Percentiles rank a stretch among this genome's conserved stretches.
Conservation (phyloP, 352 stramenopile genomes). For the Pythium phragmitis region DNA sequence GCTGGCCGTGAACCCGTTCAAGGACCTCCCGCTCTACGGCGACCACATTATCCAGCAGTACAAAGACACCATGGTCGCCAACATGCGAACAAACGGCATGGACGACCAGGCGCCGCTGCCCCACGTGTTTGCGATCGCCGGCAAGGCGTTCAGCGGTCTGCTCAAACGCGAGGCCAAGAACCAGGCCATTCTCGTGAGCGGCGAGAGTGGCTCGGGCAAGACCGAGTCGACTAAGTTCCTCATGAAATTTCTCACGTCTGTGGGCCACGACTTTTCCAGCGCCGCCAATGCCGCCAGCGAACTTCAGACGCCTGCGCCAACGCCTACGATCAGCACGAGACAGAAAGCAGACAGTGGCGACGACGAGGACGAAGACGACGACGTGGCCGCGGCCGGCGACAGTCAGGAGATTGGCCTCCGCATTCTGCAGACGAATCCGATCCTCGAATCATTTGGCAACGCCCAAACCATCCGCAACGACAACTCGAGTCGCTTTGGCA, state of each 20-base stretch:
- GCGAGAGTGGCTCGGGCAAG: slow-evolving; percentile 86
- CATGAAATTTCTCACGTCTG: slow-evolving; percentile 92
- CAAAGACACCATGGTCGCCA: slow-evolving; percentile 43
- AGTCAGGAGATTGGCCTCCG: slow-evolving; percentile 78
- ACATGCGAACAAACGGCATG: slow-evolving; percentile 8
- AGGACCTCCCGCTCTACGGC: slow-evolving; percentile 69
- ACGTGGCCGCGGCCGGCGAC: slow-evolving; percentile 29
- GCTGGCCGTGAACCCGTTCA: slow-evolving; percentile 83
- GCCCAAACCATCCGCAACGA: slow-evolving; percentile 96
- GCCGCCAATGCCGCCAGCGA: slow-evolving; percentile 1
- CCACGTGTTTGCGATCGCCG: slow-evolving; percentile 91
- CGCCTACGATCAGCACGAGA: neutral
- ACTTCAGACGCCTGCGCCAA: neutral
- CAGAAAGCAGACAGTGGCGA: slow-evolving; percentile 9
- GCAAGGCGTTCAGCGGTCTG: slow-evolving; percentile 80
- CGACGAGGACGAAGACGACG: slow-evolving; percentile 16
- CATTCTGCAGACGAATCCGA: slow-evolving; percentile 96
- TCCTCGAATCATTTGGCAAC: slow-evolving; percentile 97
- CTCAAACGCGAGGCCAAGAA: slow-evolving; percentile 58
- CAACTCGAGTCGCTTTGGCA: slow-evolving; percentile 95
- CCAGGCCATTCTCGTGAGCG: slow-evolving; percentile 84
- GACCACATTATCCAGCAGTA: slow-evolving; percentile 61
- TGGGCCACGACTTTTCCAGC: slow-evolving; percentile 48
- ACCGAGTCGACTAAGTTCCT: slow-evolving; percentile 90
- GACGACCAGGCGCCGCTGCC: slow-evolving; percentile 39